Base-by-base conservation (phyloP, 805 yeast genomes). In the Ascoidea rubescens region DNA sequence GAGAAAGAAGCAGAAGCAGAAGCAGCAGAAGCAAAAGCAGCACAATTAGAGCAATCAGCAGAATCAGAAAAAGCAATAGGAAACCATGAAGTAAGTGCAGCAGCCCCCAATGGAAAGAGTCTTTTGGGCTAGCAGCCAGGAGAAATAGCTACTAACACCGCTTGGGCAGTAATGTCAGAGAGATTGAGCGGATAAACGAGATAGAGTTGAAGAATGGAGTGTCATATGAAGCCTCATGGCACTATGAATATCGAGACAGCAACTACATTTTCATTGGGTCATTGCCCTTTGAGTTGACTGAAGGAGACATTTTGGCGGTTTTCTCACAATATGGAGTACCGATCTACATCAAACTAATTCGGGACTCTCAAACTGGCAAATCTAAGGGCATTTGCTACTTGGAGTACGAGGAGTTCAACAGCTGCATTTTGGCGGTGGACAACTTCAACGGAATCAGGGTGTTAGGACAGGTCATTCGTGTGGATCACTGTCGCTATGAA, bases 251-350 rank as follows among this genome's bases (percentile, higher is more conserved):
- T 61, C 69, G 68, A 30, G 90, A 88, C 56, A 77, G 91, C 0
- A 80, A 91, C 1, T 88, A 82, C 62, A 71, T 90, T 0, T 85
- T 58, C 60, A 79, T 91, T n/a, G 91, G 95, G 0, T 79, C 82
- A 4, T 64, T 91, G 8, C 82, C 88, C 7, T 66, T 61, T 14
- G 77, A 78, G 37, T 63, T 88, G 31, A 79, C 78, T 6, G 96
- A 88, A 62, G 79, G 80, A 49, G 97, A 91, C 62, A 64, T 91
- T 0, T 60, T 89, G 5, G 74, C 80, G 0, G 77, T 90, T 37
- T 91, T 91, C 63, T 84, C 96, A 1, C 97, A 91, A 61, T 91
- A 77, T 64, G 98, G 98, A 0, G 75, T 81, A 17, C 96, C 96
- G 0, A 83, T 84, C 0, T 86, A 84, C 58, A 62, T 91, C 43